Base-by-base conservation (phyloP, 495 filamentous ascomycete species). In the Bryoglossum gracile region DNA sequence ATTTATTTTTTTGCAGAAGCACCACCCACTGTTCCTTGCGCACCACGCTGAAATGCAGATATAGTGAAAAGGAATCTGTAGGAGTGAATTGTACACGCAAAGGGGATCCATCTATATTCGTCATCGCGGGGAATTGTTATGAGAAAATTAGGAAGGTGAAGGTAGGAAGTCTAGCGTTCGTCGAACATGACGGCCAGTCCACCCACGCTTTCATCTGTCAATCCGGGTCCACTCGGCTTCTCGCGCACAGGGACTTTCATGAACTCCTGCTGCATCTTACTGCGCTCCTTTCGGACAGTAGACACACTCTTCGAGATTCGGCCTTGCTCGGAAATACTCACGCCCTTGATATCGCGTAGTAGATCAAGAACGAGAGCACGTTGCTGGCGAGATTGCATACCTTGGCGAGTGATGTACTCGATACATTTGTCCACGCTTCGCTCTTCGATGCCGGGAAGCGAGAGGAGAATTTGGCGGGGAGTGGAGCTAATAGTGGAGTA, bases 311-410 rank as follows among this genome's bases (percentile, higher is more conserved):
- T 75, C 25, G 45, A 67, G 13, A 97, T 77, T 65, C 88, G 91
- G 30, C 92, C 92, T 70, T 90, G 84, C 65, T 97, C 92, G 16
- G 88, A 84, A 46, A 99, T 86, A 53, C 88, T 89, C 3, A 95
- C 80, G 2, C 92, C 90, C 40, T 94, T 80, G 11, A 97, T 66
- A 32, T 87, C 82, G 50, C 89, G 82, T 11, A 99, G 69, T 6
- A 99, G 70, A 46, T 94, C 87, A n/a, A 97, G 67, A 32, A 97
- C 80, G 14, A 94, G 62, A 1, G 84, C 86, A 24, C 94, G 74
- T 62, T 94, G 88, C 55, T 86, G 81, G 8, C 89, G 72, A 17
- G 80, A 73, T 55, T 80, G 75, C 25, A 73, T 53, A 5, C 64
- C 68, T 28, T 66, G 66, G 17, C 63, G 64, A 8, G 63, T 61